Evolutionary conservation across 768 basidiomycete genomes (phyloP).

Genomic region (Pluteus cervinus): DNA sequence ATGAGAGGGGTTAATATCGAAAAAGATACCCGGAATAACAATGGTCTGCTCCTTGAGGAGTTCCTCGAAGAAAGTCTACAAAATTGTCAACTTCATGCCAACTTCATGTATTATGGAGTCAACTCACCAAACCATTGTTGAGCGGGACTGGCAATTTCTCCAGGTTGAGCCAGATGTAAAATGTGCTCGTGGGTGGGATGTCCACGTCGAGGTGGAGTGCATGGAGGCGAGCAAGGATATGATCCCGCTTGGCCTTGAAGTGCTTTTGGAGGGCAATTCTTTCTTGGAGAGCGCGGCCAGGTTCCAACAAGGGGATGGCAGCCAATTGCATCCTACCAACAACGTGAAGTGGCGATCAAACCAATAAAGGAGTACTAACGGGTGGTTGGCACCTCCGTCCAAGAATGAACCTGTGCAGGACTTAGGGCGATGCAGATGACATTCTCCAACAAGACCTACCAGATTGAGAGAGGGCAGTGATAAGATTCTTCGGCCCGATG

Average conservation of each 20-base stretch:
- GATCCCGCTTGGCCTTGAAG: slow-evolving; percentile 89
- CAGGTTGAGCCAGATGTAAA: slow-evolving; percentile 93
- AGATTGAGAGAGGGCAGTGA: slow-evolving; percentile 88
- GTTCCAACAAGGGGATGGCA: slow-evolving; percentile 79
- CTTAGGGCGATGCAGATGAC: background rate
- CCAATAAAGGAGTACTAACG: slow-evolving; percentile 40
- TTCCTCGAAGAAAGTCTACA: slow-evolving; percentile 89
- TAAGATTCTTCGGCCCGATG: slow-evolving; percentile 80
- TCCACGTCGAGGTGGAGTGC: slow-evolving; percentile 73
- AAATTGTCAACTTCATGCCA: background rate
- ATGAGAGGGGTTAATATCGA: slow-evolving; percentile 77
- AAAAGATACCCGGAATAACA: slow-evolving; percentile 88
- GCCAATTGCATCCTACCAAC: slow-evolving; percentile 71
- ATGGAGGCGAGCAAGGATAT: slow-evolving; percentile 77
- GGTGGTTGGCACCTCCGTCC: slow-evolving; percentile 92
- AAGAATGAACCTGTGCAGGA: slow-evolving; percentile 64
- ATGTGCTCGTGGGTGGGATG: slow-evolving; percentile 75
- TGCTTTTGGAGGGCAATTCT: slow-evolving; percentile 85
- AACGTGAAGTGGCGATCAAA: slow-evolving; percentile 1
- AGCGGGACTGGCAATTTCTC: slow-evolving; percentile 73
- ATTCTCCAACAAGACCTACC: slow-evolving; percentile 34
- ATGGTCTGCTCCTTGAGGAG: slow-evolving; percentile 87
- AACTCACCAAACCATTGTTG: slow-evolving; percentile 74
- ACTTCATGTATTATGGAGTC: background rate
- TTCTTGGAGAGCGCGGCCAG: slow-evolving; percentile 59